Conservation (phyloP, 257 asterid species). For the Lycium ferocissimum region DNA sequence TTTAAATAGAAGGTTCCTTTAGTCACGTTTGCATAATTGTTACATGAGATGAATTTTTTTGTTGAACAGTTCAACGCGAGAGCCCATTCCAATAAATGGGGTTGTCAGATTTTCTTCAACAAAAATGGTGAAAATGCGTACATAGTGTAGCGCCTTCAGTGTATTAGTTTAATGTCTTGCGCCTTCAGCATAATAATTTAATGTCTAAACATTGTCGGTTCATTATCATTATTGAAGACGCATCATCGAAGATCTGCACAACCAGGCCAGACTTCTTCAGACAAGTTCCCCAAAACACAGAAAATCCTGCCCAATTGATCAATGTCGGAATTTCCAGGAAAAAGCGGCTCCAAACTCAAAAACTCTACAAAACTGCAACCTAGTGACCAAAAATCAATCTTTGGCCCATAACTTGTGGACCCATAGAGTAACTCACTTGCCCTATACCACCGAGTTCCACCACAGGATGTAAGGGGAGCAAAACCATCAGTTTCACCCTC, state of each 20-base stretch:
- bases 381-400: conserved; percentile 88
- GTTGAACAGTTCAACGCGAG: no score
- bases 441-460: conserved; percentile 95
- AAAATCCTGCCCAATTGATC: conserved; percentile 79
- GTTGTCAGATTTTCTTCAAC: no score
- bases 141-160: no score
- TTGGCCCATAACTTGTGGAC: conserved; percentile 76
- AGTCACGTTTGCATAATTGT: no score
- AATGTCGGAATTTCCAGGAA: conserved; percentile 86
- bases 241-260: conserved; percentile 57
- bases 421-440: conserved; percentile 93
- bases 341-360: conserved; percentile 70
- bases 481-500: conserved; percentile 51
- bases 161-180: no score
- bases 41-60: no score
- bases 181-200: no score
- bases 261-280: conserved; percentile 78
- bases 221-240: no score
- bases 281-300: conserved; percentile 67
- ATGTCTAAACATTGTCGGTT: no score
- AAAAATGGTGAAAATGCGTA: no score
- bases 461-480: conserved; percentile 85
- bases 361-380: conserved; percentile 95
- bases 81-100: no score
- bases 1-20: no score